phyloP scores from a whole-genome alignment of 1,284 basidiomycete genomes.

The Anthracocystis walkeri region DNA sequence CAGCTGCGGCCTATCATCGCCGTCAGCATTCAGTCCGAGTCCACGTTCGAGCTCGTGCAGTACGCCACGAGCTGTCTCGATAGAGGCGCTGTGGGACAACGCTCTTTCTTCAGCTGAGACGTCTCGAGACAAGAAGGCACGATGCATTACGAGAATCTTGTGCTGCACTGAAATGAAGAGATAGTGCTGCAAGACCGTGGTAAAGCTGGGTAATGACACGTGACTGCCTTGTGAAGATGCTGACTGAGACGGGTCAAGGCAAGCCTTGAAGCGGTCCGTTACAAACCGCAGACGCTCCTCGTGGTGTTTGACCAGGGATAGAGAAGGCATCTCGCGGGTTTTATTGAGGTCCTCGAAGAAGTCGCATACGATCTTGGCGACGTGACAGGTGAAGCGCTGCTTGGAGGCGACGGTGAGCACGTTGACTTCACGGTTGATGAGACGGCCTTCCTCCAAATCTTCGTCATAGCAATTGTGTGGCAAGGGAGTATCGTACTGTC shows the following conservation, averaged over 20 bases:
- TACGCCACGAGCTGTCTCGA: constrained; percentile 50
- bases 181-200: constrained; percentile 47
- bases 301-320: constrained; percentile 45
- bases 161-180: constrained; percentile 55
- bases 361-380: constrained; percentile 52
- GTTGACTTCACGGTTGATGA: constrained; percentile 45
- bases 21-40: constrained; percentile 36
- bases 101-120: constrained; percentile 34
- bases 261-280: constrained; percentile 47
- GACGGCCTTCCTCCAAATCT: constrained; percentile 41
- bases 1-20: constrained; percentile 36
- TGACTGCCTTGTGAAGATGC: constrained; percentile 14
- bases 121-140: constrained; percentile 49
- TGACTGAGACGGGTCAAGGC: constrained; percentile 23
- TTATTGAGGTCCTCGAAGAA: constrained; percentile 54
- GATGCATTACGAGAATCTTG: constrained; percentile 55
- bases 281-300: constrained; percentile 46
- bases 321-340: constrained; percentile 25
- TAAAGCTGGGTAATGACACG: constrained; percentile 37
- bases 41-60: constrained; percentile 47
- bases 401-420: constrained; percentile 52
- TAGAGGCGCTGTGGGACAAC: constrained; percentile 42
- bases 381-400: constrained; percentile 50
- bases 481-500: constrained; percentile 54
- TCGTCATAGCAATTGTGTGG: constrained; percentile 54